These are phyloP conservation scores for Silene latifolia DNA, from an alignment of 148 eudicot genomes.

Conservation along the genomic window DNA sequence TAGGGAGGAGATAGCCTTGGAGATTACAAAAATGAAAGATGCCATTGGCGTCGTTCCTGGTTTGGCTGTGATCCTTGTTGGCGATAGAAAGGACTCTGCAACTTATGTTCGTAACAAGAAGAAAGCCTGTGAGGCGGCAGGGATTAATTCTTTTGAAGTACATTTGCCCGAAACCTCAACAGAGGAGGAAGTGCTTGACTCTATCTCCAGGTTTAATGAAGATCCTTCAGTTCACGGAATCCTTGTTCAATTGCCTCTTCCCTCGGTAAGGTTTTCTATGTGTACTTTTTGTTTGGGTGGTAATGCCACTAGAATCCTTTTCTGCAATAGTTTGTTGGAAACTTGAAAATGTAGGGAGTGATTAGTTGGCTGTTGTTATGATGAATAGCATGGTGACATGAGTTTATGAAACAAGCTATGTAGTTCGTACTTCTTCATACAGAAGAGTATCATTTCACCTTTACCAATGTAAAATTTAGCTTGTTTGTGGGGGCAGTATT, in stretches of 20 bases:
- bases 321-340: not conserved
- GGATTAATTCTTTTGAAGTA: slow-evolving; percentile 80
- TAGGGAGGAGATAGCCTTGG: slow-evolving; percentile 70
- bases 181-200: slow-evolving; percentile 69
- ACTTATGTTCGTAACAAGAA: slow-evolving; percentile 90
- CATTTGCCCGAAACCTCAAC: slow-evolving; percentile 61
- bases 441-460: not conserved
- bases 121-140: slow-evolving; percentile 78
- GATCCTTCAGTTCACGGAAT: slow-evolving; percentile 84
- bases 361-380: not conserved
- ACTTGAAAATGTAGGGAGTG: not conserved
- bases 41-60: slow-evolving; percentile 78
- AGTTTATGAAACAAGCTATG: not conserved
- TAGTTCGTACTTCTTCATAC: too few species aligned
- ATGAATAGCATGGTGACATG: not conserved
- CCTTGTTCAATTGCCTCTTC: slow-evolving; percentile 90
- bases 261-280: slow-evolving; percentile 55
- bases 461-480: not conserved
- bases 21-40: slow-evolving; percentile 75
- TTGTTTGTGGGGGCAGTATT: not conserved
- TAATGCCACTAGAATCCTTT: not conserved
- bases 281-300: not conserved
- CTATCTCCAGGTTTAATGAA: slow-evolving; percentile 67
- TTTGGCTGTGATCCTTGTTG: slow-evolving; percentile 87
- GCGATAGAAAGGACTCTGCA: slow-evolving; percentile 89